Base-by-base conservation (phyloP, 441 rosid genomes). In the Jatropha multifida region DNA sequence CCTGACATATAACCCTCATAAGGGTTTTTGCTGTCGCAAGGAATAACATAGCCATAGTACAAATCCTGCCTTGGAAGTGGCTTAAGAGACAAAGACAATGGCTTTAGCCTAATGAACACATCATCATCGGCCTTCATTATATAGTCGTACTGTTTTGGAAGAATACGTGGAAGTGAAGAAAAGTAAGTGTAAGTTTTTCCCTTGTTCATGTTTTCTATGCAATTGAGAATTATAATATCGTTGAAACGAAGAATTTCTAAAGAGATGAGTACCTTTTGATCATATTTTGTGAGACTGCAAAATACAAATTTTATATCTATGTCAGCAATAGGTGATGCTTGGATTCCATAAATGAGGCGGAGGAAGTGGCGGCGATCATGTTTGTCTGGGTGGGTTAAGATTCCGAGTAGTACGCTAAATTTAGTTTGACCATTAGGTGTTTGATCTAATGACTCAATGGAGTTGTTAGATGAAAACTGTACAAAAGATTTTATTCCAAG, bases 121-220 rank as follows among this genome's bases (percentile, higher is more conserved):
- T 85, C 88, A 0, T 85, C 88, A 1, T 84, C 86, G 0, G 81
- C 86, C 70, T 87, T 87, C 87, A 85, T 84, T 4, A 87, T 76
- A 13, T 81, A 84, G 72, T 78, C 78, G n/a, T 81, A 85, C 2
- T 12, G 69, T 8, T 72, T 68, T 0, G 60, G 46, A 6, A 85
- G 77, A 49, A 81, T 72, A 4, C 5, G 7, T 0, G 85, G 84
- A 20, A 85, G 83, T 2, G 84, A 82, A 58, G 88, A 85, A 74
- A 87, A 79, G 81, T 76, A 87, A 0, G 84, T 49, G 71, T 81
- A 78, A 42, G 90, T 87, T 70, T 87, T 85, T 10, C 84, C 87
- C 0, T 32, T 72, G 81, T 85, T 82, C 87, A 84, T 85, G 65
- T 87, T 87, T 64, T 87, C 87, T 9, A 73, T 72, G 85, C 87